Conservation (phyloP, 768 basidiomycete genomes). For the Tulasnella sp. region DNA sequence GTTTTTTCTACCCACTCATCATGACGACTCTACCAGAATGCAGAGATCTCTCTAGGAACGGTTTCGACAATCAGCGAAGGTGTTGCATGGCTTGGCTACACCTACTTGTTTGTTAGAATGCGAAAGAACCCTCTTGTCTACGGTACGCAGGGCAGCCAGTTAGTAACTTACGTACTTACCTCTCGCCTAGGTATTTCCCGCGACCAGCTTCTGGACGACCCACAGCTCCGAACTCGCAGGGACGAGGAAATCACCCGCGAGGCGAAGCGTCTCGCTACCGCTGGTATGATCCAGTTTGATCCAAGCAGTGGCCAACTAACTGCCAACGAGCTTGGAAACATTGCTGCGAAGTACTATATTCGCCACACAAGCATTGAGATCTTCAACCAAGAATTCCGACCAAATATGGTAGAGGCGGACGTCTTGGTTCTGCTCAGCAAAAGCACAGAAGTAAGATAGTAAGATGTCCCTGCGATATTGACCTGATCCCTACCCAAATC, state of each 20-base stretch:
- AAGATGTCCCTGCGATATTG: background rate
- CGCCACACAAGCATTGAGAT: slow-evolving; percentile 78
- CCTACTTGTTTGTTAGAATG: slow-evolving; percentile 95
- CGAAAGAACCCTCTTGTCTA: slow-evolving; percentile 82
- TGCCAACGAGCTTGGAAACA: slow-evolving; percentile 88
- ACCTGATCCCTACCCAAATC: background rate
- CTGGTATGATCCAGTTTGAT: slow-evolving; percentile 81
- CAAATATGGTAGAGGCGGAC: slow-evolving; percentile 90
- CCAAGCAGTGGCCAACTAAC: slow-evolving; percentile 52
- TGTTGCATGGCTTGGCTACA: slow-evolving; percentile 93
- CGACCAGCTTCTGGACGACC: slow-evolving; percentile 65
- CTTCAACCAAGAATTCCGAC: slow-evolving; percentile 73
- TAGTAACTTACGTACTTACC: slow-evolving; percentile 14
- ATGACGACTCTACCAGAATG: slow-evolving; percentile 49
- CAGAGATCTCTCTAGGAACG: slow-evolving; percentile 91
- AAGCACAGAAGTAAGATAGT: slow-evolving; percentile 77
- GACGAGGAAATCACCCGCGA: slow-evolving; percentile 61
- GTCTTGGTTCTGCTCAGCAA: slow-evolving; percentile 77
- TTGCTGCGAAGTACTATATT: slow-evolving; percentile 96
- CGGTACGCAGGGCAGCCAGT: slow-evolving; percentile 44
- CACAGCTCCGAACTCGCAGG: slow-evolving; percentile 64
- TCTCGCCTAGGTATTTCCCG: slow-evolving; percentile 60
- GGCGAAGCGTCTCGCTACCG: slow-evolving; percentile 59
- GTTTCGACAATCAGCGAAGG: slow-evolving; percentile 83
- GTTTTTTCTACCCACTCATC: background rate